Evolutionary conservation across 495 filamentous ascomycete genomes (phyloP), one percentile per base, ranked within the genome.

Genomic region (Penicillium daleae): DNA sequence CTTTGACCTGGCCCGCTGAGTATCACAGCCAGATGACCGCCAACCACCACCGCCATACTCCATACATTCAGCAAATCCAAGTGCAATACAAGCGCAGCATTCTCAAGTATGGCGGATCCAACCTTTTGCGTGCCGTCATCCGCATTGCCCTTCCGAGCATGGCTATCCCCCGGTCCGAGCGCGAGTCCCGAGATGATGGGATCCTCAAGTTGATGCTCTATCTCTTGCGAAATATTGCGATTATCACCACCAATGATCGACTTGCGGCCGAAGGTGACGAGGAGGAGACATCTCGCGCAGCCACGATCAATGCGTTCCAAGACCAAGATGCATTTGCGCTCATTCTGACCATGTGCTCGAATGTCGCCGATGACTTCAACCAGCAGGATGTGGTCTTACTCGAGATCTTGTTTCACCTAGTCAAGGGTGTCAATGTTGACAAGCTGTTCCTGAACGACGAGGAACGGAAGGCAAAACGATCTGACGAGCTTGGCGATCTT

Each of bases 1-100:
- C 94, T 31, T 80, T 99, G 67, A 99, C 95, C 29, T 98, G 94
- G 94, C 93, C 93, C 10, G 80, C 95, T 61, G 92, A 97, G 65
- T 87, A 90, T 64, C 86, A 93, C 64, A 79, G 82, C 50, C 83
- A 91, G 64, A 95, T 94, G 89, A 98, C 92, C 4, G 80, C 91
- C 65, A 97, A 98, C 72, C 92, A 98, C 71, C 89, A 95, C 69
- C 86, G 92, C 50, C 96, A 99, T 75, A 81, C 91, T 26, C 92
- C 94, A 6, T 96, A 92, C 54, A 79, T 99, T 12, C 89, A 94
- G 73, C 85, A 96, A 59, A 90, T 90, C 2, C 96, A 98, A 66
- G 81, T 92, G 2, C 83, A 83, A 33, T 99, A 99, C 76, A 99
- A 99, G 76, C 83, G 90, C 52, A 88, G 87, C 24, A 87, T 97